Evolutionary conservation across 2,329 filamentous ascomycete species (phyloP).

Genomic region (Talaromyces sp.): DNA sequence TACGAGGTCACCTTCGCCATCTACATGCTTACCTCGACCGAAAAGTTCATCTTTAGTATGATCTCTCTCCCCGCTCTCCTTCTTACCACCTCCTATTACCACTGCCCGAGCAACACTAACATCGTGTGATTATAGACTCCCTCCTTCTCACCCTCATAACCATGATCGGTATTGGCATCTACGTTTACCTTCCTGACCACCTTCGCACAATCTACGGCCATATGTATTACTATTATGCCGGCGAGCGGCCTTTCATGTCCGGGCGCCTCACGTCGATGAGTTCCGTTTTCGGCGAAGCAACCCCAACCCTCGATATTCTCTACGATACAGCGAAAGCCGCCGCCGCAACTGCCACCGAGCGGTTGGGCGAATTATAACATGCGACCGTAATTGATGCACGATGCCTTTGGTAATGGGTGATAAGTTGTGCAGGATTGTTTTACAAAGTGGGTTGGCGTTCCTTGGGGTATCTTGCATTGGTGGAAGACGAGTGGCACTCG

Average conservation of each 20-base stretch:
- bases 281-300: slow-evolving; percentile 37
- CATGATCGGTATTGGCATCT: slow-evolving; percentile 81
- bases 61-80: slow-evolving; percentile 16
- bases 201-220: slow-evolving; percentile 78
- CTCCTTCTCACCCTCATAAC: slow-evolving; percentile 87
- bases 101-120: neutral
- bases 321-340: slow-evolving; percentile 52
- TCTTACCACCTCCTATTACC: neutral
- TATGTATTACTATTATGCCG: slow-evolving; percentile 92
- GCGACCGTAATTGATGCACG: neutral
- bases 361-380: slow-evolving; percentile 37
- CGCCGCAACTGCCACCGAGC: slow-evolving; percentile 38
- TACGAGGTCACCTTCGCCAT: slow-evolving; percentile 95
- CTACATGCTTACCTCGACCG: slow-evolving; percentile 95
- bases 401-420: neutral
- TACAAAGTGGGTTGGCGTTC: neutral
- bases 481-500: neutral
- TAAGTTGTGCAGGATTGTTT: neutral
- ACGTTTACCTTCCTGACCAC: slow-evolving; percentile 93
- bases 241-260: slow-evolving; percentile 59
- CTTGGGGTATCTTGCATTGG: neutral
- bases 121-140: slow-evolving; percentile 63
- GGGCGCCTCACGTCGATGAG: slow-evolving; percentile 35
- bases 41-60: slow-evolving; percentile 97
- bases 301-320: slow-evolving; percentile 48